A percentile compares a stretch with the other conserved stretches of the same genome.
Evolutionary conservation across 371 early-diverging fungal genomes (phyloP).

Genomic region (Mucor velutinosus): DNA sequence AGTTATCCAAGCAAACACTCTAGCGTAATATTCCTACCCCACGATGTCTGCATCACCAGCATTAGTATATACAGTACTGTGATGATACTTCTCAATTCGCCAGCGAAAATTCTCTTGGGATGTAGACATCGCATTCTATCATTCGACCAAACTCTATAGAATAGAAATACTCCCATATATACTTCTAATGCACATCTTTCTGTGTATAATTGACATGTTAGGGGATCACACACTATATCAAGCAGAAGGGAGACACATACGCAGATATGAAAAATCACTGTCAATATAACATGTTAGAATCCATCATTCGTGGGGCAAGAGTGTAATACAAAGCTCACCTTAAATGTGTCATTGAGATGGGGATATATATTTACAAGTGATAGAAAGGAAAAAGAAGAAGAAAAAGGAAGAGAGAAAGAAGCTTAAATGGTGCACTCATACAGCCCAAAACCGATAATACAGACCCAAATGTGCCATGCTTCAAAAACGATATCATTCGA

Average conservation of each 20-base stretch:
- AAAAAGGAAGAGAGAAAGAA: neutral
- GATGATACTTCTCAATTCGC: slow-evolving; percentile 49
- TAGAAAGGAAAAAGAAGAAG: neutral
- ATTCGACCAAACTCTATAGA: slow-evolving; percentile 33
- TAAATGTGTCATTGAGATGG: neutral
- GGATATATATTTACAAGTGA: neutral
- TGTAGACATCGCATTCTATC: slow-evolving; percentile 43
- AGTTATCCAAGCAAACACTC: too few relatives aligned
- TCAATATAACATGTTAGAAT: neutral
- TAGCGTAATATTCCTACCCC: slow-evolving; percentile 32
- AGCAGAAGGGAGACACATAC: slow-evolving; percentile 12
- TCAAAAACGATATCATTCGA: neutral
- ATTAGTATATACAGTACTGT: slow-evolving; percentile 43
- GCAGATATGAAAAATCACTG: slow-evolving; percentile 40
- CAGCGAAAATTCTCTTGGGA: slow-evolving; percentile 34
- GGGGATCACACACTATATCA: neutral
- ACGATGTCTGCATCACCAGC: slow-evolving; percentile 41
- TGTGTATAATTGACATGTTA: slow-evolving; percentile 12
- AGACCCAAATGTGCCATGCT: neutral
- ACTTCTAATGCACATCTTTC: slow-evolving; percentile 39
- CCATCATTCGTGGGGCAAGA: too few relatives aligned
- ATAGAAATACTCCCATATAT: slow-evolving; percentile 32
- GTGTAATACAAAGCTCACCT: neutral
- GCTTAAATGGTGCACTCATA: neutral
- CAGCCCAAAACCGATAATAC: neutral